Evolutionary conservation across 2,329 filamentous ascomycete species (phyloP), one percentile per base, ranked within the genome.

Genomic region (Tolypocladium cylindrosporum): DNA sequence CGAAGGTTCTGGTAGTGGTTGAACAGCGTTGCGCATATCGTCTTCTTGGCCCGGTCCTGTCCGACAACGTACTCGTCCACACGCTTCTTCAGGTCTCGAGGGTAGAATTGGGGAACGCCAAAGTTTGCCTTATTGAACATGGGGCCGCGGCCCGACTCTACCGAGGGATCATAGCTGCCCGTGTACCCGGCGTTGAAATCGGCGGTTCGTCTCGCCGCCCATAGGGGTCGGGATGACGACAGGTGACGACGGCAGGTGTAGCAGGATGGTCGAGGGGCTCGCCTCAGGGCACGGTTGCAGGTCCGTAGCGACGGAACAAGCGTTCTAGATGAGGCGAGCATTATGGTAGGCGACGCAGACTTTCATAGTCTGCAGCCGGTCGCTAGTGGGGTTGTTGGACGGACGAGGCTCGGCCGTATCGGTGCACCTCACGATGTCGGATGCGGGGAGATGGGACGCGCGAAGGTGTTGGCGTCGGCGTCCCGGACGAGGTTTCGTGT

Each of bases 61-160:
- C 93, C 94, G 4, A 99, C 93, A 1, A 99, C 93, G 70, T 95
- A 99, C 69, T 94, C 89, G 70, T 99, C 94, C 39, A 97, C 85
- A 67, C 94, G 89, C 68, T 90, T 86, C 77, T 97, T 97, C 66
- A 99, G 79, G 65, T 85, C 80, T 59, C 81, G 77, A 2, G 84
- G 84, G 57, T 87, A 87, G 69, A 87, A 84, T 55, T 81, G 77
- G 2, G 84, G 82, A 19, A 85, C 82, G 57, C 83, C 84, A 62
- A 83, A 81, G 57, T 71, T 79, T 57, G 74, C 66, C 68, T 82
- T 83, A 60, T 71, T 77, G 68, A 84, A 85, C 77, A 85, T 85
- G 43, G 82, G 82, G 3, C 82, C 82, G 10, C 81, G 77, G 39
- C 79, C 78, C n/a, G 68, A 62, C 24, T 84, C 80, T 57, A 76